Percentiles rank a stretch among this genome's conserved stretches.
Conservation (phyloP, 495 filamentous ascomycete genomes). For the Baudoinia panamericana region DNA sequence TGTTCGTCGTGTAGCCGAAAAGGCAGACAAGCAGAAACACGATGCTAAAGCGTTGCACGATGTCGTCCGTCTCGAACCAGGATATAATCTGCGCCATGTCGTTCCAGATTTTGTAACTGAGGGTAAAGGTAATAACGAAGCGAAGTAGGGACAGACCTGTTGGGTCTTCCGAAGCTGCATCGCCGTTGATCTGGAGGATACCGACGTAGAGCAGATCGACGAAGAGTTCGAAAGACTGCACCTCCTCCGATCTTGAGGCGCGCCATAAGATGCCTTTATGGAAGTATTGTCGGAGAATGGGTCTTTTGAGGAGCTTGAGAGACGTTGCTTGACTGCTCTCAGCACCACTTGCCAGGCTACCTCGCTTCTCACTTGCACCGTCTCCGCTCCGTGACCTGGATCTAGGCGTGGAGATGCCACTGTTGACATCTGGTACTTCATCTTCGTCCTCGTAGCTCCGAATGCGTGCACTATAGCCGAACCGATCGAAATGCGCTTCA, state of each 20-base stretch:
- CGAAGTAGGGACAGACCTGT: constrained; percentile 36
- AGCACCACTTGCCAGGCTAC: constrained; percentile 31
- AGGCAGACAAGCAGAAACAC: constrained; percentile 44
- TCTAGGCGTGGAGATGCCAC: constrained; percentile 7
- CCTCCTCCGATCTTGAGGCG: constrained; percentile 37
- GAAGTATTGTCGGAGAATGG: constrained; percentile 47
- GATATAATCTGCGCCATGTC: constrained; percentile 38
- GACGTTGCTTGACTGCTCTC: constrained; percentile 32
- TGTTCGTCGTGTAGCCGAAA: constrained; percentile 45
- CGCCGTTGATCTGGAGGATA: constrained; percentile 50
- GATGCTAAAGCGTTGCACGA: constrained; percentile 40
- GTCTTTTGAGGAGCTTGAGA: constrained; percentile 42
- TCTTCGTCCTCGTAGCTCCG: constrained; percentile 25
- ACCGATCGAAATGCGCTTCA: constrained; percentile 45
- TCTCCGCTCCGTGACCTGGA: not conserved
- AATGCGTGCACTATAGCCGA: constrained; percentile 44
- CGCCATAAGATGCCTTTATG: constrained; percentile 49
- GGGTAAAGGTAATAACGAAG: constrained; percentile 42
- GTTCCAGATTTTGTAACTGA: constrained; percentile 48
- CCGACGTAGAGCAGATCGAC: constrained; percentile 41
- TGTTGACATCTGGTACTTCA: constrained; percentile 16
- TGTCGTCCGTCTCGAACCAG: constrained; percentile 48
- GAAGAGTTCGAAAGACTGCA: constrained; percentile 47
- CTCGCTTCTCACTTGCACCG: not conserved
- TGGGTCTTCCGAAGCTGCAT: constrained; percentile 39